Conservation (phyloP, 768 basidiomycete genomes). For the Boletellus sp. region DNA sequence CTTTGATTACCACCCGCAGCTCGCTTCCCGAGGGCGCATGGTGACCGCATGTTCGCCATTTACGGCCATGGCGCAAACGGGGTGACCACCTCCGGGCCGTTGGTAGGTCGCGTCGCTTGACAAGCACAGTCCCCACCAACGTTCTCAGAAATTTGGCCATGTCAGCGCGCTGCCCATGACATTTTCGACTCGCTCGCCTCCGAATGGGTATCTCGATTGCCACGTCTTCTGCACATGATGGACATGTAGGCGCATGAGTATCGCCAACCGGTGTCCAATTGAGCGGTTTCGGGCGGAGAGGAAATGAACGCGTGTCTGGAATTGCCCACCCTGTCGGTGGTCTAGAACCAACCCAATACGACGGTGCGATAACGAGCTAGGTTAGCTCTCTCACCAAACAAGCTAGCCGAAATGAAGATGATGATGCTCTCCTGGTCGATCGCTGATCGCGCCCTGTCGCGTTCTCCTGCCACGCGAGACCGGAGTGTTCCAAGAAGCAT, state of each 20-base stretch:
- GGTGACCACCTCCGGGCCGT: constrained; percentile 11
- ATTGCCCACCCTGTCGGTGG: not conserved
- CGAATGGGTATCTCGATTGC: too few relatives aligned
- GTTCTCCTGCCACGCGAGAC: constrained; percentile 4
- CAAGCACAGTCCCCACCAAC: not conserved
- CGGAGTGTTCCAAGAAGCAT: not conserved
- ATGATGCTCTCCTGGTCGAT: constrained; percentile 23
- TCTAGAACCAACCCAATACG: constrained; percentile 10
- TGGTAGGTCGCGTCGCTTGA: constrained; percentile 17
- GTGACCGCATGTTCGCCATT: constrained; percentile 33
- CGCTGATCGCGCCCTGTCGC: constrained; percentile 19
- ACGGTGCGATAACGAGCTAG: not conserved
- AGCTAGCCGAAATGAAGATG: constrained; percentile 27
- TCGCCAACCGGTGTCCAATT: not conserved
- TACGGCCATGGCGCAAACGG: constrained; percentile 25
- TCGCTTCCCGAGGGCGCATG: constrained; percentile 32
- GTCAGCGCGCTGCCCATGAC: not conserved
- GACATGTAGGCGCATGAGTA: not conserved
- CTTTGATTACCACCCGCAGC: constrained; percentile 22
- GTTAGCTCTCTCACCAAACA: constrained; percentile 10
- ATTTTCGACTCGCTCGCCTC: not conserved
- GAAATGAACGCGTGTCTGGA: constrained; percentile 12
- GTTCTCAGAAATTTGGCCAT: constrained; percentile 5
- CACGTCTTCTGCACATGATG: too few relatives aligned
- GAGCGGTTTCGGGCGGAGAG: constrained; percentile 1